phyloP scores from a whole-genome alignment of 768 basidiomycete genomes.

The Hygrophoropsis aurantiaca region DNA sequence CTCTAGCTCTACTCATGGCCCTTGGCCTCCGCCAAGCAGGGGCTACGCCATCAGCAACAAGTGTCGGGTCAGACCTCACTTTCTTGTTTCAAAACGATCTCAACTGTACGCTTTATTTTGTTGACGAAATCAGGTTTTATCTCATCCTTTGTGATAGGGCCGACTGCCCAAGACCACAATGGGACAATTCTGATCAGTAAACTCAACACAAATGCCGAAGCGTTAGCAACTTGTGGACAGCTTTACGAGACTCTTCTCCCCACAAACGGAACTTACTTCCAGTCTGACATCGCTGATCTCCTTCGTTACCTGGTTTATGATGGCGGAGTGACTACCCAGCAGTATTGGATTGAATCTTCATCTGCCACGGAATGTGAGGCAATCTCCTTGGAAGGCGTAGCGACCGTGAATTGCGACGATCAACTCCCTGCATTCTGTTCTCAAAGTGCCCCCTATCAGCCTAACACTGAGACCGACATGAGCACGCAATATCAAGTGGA shows the following conservation, averaged over 20 bases:
- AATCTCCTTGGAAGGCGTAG: neutral
- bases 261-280: slow-evolving; percentile 1
- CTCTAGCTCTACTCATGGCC: neutral
- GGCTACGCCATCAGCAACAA: neutral
- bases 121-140: neutral
- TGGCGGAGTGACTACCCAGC: neutral
- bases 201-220: slow-evolving; percentile 3
- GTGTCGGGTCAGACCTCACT: slow-evolving; percentile 10
- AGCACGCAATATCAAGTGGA: slow-evolving; percentile 23
- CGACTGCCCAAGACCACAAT: slow-evolving; percentile 6
- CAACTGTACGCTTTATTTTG: slow-evolving; percentile 23
- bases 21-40: neutral
- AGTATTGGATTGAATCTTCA: slow-evolving; percentile 8
- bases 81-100: slow-evolving; percentile 35
- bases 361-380: neutral
- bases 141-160: neutral
- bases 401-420: slow-evolving; percentile 7
- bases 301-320: slow-evolving; percentile 1
- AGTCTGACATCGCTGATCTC: slow-evolving; percentile 1
- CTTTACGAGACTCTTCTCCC: slow-evolving; percentile 7
- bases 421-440: slow-evolving; percentile 27
- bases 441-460: slow-evolving; percentile 28
- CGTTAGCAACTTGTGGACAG: slow-evolving; percentile 3
- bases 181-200: slow-evolving; percentile 7
- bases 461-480: slow-evolving; percentile 21